Conservation (phyloP, 2,329 filamentous ascomycete species). For the Ophiocordyceps camponoti-leonardi region DNA sequence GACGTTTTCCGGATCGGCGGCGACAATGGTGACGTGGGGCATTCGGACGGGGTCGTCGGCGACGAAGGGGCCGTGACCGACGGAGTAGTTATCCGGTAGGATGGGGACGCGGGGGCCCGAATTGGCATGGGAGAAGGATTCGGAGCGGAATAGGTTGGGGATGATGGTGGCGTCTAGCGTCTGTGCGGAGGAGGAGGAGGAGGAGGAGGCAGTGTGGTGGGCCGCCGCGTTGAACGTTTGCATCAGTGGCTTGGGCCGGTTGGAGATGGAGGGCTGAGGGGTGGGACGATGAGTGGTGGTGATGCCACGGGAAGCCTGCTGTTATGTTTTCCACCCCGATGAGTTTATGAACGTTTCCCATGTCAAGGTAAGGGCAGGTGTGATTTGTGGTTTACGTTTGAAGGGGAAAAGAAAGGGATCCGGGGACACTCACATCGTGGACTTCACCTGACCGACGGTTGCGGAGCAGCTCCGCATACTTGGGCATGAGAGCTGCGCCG, state of each 20-base stretch:
- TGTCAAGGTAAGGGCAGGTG: too few relatives aligned
- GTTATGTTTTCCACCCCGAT: too few relatives aligned
- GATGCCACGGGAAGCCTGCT: conserved; percentile 20
- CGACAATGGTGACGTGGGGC: conserved; percentile 34
- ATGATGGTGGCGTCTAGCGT: conserved; percentile 33
- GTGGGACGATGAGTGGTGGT: conserved; percentile 30
- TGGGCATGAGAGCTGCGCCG: conserved; percentile 24
- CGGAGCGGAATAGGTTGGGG: conserved; percentile 22
- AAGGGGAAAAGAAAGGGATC: conserved; percentile 5
- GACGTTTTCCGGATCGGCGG: conserved; percentile 35
- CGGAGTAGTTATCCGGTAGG: conserved; percentile 38
- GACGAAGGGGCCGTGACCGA: conserved; percentile 24
- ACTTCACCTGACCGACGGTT: conserved; percentile 16
- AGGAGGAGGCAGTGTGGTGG: conserved; percentile 24
- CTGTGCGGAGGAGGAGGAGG: conserved; percentile 17
- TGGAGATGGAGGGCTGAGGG: conserved; percentile 23
- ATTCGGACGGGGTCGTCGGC: conserved; percentile 21
- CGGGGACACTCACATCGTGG: conserved; percentile 23
- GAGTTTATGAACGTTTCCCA: too few relatives aligned
- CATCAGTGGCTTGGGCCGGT: conserved; percentile 39
- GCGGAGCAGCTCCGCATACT: conserved; percentile 28
- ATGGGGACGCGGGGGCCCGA: conserved; percentile 36
- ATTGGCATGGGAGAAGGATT: conserved; percentile 10
- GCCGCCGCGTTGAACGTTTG: conserved; percentile 38
- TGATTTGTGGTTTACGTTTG: too few relatives aligned